Evolutionary conservation across 441 rosid genomes (phyloP).

Genomic region (Raphanus hybrid): DNA sequence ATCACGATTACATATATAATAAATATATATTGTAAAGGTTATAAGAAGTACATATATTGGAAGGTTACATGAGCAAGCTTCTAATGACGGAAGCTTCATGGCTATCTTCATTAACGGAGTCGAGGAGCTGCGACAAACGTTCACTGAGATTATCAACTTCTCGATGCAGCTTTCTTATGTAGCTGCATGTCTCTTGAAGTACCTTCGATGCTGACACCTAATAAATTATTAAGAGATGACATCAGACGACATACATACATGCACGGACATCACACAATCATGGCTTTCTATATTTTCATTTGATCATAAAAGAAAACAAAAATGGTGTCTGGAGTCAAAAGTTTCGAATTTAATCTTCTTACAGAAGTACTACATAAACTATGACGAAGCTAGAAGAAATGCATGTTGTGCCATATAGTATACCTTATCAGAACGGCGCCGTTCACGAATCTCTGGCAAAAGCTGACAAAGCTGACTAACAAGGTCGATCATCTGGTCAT

Average conservation of each 20-base stretch:
- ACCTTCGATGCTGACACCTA: slow-evolving; percentile 79
- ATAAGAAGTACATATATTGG: background rate
- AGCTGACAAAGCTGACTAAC: slow-evolving; percentile 81
- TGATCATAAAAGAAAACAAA: slow-evolving; percentile 16
- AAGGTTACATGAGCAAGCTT: slow-evolving; percentile 60
- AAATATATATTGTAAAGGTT: background rate
- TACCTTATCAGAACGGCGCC: slow-evolving; percentile 83
- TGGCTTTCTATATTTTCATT: background rate
- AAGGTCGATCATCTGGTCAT: slow-evolving; percentile 88
- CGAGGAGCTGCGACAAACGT: slow-evolving; percentile 54
- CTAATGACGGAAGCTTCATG: slow-evolving; percentile 80
- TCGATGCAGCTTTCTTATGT: slow-evolving; percentile 70
- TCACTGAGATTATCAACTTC: slow-evolving; percentile 88
- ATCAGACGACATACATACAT: slow-evolving; percentile 19
- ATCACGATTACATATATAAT: slow-evolving; percentile 10
- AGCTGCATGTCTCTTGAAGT: slow-evolving; percentile 80
- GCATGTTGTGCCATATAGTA: background rate
- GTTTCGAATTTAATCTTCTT: background rate
- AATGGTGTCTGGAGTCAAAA: slow-evolving; percentile 45
- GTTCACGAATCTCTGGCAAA: slow-evolving; percentile 74
- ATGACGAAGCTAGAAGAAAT: background rate
- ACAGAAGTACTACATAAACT: no score
- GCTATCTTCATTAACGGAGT: slow-evolving; percentile 67
- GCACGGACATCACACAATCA: slow-evolving; percentile 15
- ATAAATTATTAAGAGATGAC: background rate